Percentiles rank a stretch among this genome's conserved stretches.
These are phyloP conservation scores for Nemania sp. DNA, from an alignment of 2,329 filamentous ascomycete species.

Conservation along the genomic window DNA sequence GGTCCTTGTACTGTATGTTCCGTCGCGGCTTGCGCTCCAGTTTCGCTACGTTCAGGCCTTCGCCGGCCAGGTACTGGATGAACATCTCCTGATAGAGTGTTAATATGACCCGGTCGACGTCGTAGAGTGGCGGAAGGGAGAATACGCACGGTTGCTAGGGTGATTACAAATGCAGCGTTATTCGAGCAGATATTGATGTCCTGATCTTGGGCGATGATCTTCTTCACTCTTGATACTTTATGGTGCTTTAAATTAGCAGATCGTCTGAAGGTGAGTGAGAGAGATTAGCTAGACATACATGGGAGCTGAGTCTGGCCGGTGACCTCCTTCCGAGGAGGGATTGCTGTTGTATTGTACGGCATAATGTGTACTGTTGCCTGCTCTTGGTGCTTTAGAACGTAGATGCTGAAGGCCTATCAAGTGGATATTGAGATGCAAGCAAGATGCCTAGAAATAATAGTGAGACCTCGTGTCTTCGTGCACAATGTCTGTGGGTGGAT, in stretches of 20 bases:
- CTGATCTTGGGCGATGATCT: conserved; percentile 86
- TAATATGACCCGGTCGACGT: neutral
- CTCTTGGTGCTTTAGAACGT: neutral
- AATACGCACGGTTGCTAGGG: conserved; percentile 74
- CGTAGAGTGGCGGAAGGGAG: neutral
- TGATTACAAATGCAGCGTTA: conserved; percentile 92
- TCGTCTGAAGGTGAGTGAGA: neutral
- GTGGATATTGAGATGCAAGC: neutral
- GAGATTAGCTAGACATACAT: conserved; percentile 57
- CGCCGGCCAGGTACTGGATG: conserved; percentile 84
- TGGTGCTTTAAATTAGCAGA: neutral
- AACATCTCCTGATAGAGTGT: conserved; percentile 76
- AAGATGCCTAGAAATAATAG: no score
- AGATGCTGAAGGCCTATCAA: neutral
- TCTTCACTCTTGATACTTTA: conserved; percentile 89
- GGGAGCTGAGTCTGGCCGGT: conserved; percentile 86
- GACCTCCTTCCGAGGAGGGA: conserved; percentile 76
- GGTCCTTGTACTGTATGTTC: conserved; percentile 94
- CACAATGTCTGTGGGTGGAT: no score
- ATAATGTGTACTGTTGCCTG: conserved; percentile 57
- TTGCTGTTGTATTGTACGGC: conserved; percentile 88
- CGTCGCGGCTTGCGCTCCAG: conserved; percentile 88
- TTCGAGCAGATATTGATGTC: conserved; percentile 87
- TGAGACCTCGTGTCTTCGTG: no score
- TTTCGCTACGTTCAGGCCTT: conserved; percentile 85